Evolutionary conservation across 164 flowering plant genomes (phyloP), one percentile per base, ranked within the genome.

Genomic region (Piper betle): DNA sequence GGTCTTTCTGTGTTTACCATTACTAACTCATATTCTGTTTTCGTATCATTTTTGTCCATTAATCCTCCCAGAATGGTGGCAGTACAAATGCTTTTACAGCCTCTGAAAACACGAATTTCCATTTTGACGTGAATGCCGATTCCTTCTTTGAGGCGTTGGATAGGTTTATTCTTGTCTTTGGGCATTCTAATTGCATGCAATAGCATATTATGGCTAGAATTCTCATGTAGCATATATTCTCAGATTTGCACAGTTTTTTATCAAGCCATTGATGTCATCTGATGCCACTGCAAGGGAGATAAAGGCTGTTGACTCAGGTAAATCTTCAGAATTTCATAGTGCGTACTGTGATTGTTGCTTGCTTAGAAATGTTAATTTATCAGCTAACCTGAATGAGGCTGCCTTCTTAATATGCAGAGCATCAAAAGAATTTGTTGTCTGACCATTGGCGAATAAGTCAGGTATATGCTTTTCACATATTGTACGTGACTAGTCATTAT

Each of bases 241-340:
- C 55, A 62, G 64, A 15, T 62, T 87, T 69, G 84, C 96, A 11
- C 98, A 93, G 71, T 93, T 93, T 69, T 93, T 93, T 72, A 78
- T 86, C 63, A 89, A 79, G 66, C 98, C 98, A 39, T 68, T 93
- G 76, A 93, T 93, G 98, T 83, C 97, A 62, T 78, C 92, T 64
- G 97, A 93, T 84, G 98, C 97, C 66, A 89, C 98, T 48, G 79
- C 37, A 56, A 82, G 98, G 66, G 98, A 93, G 75, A 89, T 93
- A 57, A 87, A 93, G 77, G 98, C 97, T 16, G 98, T 92, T 65
- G 96, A 92, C 77, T 92, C 98, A 76, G 98, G 96, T 92, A 67
- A 69, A 50, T 66, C 37, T 2, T 41, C 0, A 41, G 5, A 5
- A 37, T 25, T 25, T 25, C 33, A 25, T 25, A 25, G 33, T 25